Conservation (phyloP, 78 protist species). For the Trichosphaerium sp. region DNA sequence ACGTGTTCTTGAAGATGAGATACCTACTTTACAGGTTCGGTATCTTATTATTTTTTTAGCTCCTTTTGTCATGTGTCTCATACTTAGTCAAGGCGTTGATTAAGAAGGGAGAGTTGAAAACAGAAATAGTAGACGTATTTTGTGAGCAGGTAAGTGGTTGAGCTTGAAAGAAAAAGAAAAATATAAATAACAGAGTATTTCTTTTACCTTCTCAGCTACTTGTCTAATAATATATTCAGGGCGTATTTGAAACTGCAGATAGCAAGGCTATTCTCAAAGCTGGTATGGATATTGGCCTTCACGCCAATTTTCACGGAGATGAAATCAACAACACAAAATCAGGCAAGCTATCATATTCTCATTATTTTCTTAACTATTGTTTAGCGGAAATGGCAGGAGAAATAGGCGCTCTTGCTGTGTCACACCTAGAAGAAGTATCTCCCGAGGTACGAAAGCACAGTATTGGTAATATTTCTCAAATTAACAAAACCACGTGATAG, state of each 20-base stretch:
- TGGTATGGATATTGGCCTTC: slow-evolving; percentile 50
- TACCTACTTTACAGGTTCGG: slow-evolving; percentile 42
- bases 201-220: no score
- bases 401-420: slow-evolving; percentile 50
- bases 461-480: neutral
- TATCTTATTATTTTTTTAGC: neutral
- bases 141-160: slow-evolving; percentile 58
- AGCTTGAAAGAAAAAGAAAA: neutral
- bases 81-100: neutral
- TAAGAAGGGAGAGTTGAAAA: slow-evolving; percentile 22
- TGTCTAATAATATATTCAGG: no score
- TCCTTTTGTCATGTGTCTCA: neutral
- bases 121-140: slow-evolving; percentile 64
- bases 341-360: no score
- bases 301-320: slow-evolving; percentile 77
- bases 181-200: neutral
- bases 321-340: slow-evolving; percentile 48
- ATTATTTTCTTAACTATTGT: no score
- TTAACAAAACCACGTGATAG: slow-evolving; percentile 8
- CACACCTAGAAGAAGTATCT: slow-evolving; percentile 72
- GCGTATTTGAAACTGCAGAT: slow-evolving; percentile 49
- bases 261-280: slow-evolving; percentile 43
- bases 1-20: slow-evolving; percentile 38
- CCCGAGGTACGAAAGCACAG: no score
- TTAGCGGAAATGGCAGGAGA: no score